phyloP scores from a whole-genome alignment of 768 basidiomycete species.

The Symmetrospora coprosmae region DNA sequence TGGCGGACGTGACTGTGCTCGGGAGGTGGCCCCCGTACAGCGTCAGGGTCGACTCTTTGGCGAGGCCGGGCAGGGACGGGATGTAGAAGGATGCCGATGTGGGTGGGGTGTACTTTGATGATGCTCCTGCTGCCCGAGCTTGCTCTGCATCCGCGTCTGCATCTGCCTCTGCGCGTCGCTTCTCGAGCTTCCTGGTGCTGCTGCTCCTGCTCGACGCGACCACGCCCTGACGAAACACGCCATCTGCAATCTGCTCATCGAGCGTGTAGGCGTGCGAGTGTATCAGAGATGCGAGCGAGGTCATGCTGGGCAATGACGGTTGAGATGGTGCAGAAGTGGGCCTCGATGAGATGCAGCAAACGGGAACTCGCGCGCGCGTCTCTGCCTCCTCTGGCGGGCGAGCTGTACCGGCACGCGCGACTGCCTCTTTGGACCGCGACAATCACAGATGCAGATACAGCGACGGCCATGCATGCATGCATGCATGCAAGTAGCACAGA shows the following conservation, averaged over 20 bases:
- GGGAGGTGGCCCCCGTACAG: constrained; percentile 69
- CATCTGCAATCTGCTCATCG: neutral
- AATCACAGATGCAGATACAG: too few species aligned
- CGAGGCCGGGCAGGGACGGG: constrained; percentile 57
- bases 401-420: too few species aligned
- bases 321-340: too few species aligned
- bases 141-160: neutral
- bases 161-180: neutral
- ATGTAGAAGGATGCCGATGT: constrained; percentile 70
- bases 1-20: constrained; percentile 53
- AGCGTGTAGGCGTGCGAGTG: constrained; percentile 1
- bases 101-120: neutral
- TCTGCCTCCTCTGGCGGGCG: too few species aligned
- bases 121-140: neutral
- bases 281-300: neutral
- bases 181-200: neutral
- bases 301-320: too few species aligned
- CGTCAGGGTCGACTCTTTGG: constrained; percentile 56
- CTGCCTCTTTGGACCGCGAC: too few species aligned
- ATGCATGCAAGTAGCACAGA: too few species aligned
- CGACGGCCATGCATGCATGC: too few species aligned
- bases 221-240: neutral
- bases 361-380: too few species aligned
- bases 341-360: too few species aligned
- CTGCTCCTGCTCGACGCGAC: neutral